These are phyloP conservation scores for Bruguiera parviflora DNA, from an alignment of 345 rosid species.

Conservation along the genomic window DNA sequence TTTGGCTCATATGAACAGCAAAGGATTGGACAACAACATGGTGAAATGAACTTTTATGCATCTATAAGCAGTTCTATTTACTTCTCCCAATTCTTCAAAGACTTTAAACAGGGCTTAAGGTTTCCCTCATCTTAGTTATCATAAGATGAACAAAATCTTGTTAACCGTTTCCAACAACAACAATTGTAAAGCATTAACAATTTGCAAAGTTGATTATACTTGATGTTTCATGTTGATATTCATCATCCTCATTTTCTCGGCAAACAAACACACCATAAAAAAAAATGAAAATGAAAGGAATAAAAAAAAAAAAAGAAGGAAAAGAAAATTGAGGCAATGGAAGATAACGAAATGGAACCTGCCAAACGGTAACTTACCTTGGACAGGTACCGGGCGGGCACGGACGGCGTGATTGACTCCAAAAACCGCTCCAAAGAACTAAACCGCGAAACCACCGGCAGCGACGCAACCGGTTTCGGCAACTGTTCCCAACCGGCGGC, in stretches of 20 bases:
- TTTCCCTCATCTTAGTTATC: neutral
- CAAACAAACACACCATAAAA: neutral
- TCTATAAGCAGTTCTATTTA: neutral
- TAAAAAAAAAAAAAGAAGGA: neutral
- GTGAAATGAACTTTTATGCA: neutral
- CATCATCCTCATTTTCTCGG: neutral
- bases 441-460: constrained; percentile 23
- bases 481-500: constrained; percentile 12
- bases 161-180: neutral
- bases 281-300: neutral
- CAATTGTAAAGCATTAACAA: neutral
- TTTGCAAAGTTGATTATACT: neutral
- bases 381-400: constrained; percentile 42
- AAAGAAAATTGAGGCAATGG: neutral
- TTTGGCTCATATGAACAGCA: neutral
- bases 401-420: constrained; percentile 50
- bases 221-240: neutral
- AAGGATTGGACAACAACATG: neutral
- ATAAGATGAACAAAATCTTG: neutral
- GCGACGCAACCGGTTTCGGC: constrained; percentile 19
- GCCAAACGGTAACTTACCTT: constrained; percentile 39
- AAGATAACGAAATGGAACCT: neutral
- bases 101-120: neutral
- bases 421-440: constrained; percentile 56
- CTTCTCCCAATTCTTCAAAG: neutral